A percentile compares a stretch with the other conserved stretches of the same genome.
Conservation (phyloP, 1,284 basidiomycete genomes). For the Cutaneotrichosporon mucoides region DNA sequence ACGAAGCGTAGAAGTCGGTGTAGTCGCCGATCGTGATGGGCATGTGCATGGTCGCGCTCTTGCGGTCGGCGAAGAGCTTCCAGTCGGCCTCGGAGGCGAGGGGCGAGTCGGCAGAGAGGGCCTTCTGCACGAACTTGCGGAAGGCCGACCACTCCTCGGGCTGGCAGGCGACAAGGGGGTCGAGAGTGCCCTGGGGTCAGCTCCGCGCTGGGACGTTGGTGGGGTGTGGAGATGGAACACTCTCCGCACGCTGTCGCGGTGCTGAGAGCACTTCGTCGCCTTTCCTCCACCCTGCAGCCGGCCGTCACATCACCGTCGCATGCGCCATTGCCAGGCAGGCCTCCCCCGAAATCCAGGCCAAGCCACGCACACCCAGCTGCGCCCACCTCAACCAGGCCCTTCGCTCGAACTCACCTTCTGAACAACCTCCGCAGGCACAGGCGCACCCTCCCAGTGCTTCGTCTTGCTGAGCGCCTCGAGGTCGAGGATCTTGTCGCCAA, state of each 20-base stretch:
- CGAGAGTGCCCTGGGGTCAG: conserved; percentile 12
- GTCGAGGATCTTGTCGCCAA: conserved; percentile 21
- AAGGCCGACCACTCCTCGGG: conserved; percentile 16
- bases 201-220: not conserved
- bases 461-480: conserved; percentile 13
- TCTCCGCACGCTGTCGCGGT: no score
- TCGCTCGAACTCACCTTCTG: conserved; percentile 10
- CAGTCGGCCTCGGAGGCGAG: conserved; percentile 5
- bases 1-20: conserved; percentile 23
- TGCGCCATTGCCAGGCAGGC: no score
- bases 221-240: not conserved
- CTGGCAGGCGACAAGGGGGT: conserved; percentile 10
- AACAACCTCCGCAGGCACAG: conserved; percentile 14
- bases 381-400: no score
- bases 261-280: no score
- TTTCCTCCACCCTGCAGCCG: no score
- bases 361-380: no score
- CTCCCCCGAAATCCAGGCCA: no score
- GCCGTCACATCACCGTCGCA: no score
- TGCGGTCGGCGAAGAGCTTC: conserved; percentile 9
- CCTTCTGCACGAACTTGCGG: conserved; percentile 12
- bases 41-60: conserved; percentile 13
- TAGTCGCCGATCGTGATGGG: conserved; percentile 21
- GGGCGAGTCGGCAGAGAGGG: conserved; percentile 12
- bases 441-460: conserved; percentile 3